Percentiles rank a stretch among this genome's conserved stretches.
These are phyloP conservation scores for Picea glauca DNA, from an alignment of 75 land plant genomes.

Conservation along the genomic window DNA sequence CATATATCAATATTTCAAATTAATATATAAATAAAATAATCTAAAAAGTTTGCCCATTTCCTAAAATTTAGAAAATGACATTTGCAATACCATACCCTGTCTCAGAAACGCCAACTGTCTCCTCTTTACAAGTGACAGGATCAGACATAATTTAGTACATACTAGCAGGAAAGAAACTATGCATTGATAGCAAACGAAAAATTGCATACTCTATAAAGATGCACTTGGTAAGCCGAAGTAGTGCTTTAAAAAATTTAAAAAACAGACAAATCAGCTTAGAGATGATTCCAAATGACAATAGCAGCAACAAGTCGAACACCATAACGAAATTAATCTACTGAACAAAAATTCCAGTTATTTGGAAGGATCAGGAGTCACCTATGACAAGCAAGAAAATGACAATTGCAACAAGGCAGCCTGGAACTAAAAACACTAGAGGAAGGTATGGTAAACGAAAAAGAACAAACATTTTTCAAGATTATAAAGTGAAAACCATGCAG, in stretches of 20 bases:
- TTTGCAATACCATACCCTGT: too few relatives aligned
- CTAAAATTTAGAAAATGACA: too few relatives aligned
- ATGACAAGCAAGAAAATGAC: neutral
- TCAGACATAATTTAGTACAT: too few relatives aligned
- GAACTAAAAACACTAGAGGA: neutral
- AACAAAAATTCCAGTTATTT: neutral
- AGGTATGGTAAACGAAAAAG: neutral
- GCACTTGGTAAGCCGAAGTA: too few relatives aligned
- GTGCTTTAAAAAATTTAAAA: neutral
- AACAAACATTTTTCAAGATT: neutral
- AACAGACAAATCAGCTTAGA: neutral
- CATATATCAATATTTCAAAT: too few relatives aligned
- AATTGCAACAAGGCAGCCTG: neutral
- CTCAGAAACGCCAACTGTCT: too few relatives aligned
- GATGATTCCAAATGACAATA: neutral
- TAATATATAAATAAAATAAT: too few relatives aligned
- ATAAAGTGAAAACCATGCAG: neutral
- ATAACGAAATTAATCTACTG: neutral
- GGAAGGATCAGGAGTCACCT: neutral
- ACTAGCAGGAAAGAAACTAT: too few relatives aligned
- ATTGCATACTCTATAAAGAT: too few relatives aligned
- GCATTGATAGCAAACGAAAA: too few relatives aligned
- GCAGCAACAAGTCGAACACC: neutral
- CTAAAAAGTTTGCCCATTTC: too few relatives aligned
- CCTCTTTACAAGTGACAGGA: too few relatives aligned